Percentiles rank a stretch among this genome's conserved stretches.
phyloP scores from a whole-genome alignment of 768 basidiomycete species.

The Arthromyces matolae region DNA sequence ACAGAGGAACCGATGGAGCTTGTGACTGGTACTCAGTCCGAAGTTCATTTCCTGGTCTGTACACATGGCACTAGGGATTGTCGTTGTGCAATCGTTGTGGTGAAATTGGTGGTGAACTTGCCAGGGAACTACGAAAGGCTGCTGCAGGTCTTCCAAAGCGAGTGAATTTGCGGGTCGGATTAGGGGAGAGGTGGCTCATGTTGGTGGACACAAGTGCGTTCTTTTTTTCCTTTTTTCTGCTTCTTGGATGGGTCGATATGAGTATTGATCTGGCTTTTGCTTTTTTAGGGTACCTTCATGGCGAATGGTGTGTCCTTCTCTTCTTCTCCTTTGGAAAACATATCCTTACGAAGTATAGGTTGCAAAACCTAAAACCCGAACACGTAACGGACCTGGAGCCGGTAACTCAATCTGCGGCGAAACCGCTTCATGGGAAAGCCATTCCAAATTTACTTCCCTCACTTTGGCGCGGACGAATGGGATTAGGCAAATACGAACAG shows the following conservation, averaged over 20 bases:
- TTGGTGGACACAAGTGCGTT: conserved; percentile 73
- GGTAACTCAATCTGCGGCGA: too few relatives aligned
- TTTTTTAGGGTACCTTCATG: conserved; percentile 62
- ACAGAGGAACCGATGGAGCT: conserved; percentile 12
- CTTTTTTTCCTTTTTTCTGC: too few relatives aligned
- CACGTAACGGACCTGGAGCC: too few relatives aligned
- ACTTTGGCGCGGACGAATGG: too few relatives aligned
- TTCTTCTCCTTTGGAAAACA: too few relatives aligned
- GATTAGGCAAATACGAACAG: too few relatives aligned
- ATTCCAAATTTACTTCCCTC: too few relatives aligned
- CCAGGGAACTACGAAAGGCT: conserved; percentile 50
- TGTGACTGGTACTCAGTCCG: conserved; percentile 13
- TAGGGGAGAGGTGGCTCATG: conserved; percentile 67
- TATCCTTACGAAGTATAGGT: too few relatives aligned
- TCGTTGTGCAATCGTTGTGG: too few relatives aligned
- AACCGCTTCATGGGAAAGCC: too few relatives aligned
- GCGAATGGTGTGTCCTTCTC: conserved; percentile 62
- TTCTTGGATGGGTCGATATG: neutral
- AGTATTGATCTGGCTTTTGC: conserved; percentile 29
- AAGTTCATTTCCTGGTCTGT: conserved; percentile 61
- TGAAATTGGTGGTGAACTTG: conserved; percentile 56
- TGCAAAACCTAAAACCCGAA: too few relatives aligned
- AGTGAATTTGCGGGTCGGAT: conserved; percentile 25
- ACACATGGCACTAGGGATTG: conserved; percentile 80
- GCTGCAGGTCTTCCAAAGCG: conserved; percentile 34